Evolutionary conservation across 371 early-diverging fungal species (phyloP).

Genomic region (Mortierella sp.): DNA sequence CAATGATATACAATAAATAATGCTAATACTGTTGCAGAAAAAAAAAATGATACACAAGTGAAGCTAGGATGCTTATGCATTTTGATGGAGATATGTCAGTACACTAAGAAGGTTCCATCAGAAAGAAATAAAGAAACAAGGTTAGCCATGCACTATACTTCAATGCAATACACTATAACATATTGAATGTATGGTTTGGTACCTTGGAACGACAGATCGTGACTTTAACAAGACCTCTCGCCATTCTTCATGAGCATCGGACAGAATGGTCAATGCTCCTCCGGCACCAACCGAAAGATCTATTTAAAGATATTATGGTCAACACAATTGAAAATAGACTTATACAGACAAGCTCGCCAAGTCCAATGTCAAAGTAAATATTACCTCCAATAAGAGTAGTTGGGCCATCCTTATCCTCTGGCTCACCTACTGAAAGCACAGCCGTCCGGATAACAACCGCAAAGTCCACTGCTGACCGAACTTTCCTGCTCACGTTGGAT

Average conservation of each 20-base stretch:
- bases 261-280: constrained; percentile 92
- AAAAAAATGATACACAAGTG: neutral
- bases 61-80: neutral
- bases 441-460: constrained; percentile 53
- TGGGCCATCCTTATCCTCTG: constrained; percentile 27
- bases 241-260: constrained; percentile 89
- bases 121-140: neutral
- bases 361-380: neutral
- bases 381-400: constrained; percentile 28
- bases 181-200: constrained; percentile 4
- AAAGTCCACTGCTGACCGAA: constrained; percentile 56
- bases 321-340: neutral
- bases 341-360: too few species aligned
- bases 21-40: neutral
- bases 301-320: constrained; percentile 18
- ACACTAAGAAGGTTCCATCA: constrained; percentile 5
- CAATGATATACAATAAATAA: too few species aligned
- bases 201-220: constrained; percentile 76
- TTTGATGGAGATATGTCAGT: constrained; percentile 33
- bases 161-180: neutral
- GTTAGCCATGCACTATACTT: neutral
- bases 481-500: constrained; percentile 67
- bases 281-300: constrained; percentile 91
- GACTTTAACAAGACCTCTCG: constrained; percentile 80
- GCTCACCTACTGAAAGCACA: constrained; percentile 24